Evolutionary conservation across 1,139 yeast species (phyloP).

Genomic region (Protomyces lactucae-debilis): DNA sequence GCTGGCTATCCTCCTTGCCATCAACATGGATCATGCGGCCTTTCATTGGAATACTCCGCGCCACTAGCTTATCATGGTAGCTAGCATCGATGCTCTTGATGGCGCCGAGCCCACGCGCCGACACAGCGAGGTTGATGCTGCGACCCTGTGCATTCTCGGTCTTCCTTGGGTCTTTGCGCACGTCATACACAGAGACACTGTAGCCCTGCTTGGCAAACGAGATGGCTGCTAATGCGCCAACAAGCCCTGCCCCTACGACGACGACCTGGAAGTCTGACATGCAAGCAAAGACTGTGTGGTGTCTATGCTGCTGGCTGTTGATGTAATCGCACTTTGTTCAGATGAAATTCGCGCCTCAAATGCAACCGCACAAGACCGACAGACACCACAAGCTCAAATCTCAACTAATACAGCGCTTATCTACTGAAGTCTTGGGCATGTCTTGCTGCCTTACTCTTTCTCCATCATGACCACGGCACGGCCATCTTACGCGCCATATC

Average conservation of each 20-base stretch:
- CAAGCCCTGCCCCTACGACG: conserved; percentile 70
- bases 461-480: no score
- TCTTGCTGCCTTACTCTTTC: no score
- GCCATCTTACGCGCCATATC: neutral
- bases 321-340: neutral
- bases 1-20: conserved; percentile 64
- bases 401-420: no score
- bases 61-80: conserved; percentile 54
- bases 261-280: conserved; percentile 34
- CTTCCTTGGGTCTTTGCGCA: conserved; percentile 45
- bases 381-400: no score
- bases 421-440: no score
- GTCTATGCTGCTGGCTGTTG: neutral
- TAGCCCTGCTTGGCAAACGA: conserved; percentile 73
- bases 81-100: conserved; percentile 56
- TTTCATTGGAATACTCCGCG: conserved; percentile 70
- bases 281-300: neutral
- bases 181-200: conserved; percentile 65
- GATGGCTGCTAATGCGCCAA: conserved; percentile 80
- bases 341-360: neutral
- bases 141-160: conserved; percentile 42
- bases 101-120: conserved; percentile 74
- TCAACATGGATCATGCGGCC: conserved; percentile 86
- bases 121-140: conserved; percentile 82
- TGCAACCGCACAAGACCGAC: neutral